Percentiles rank a stretch among this genome's conserved stretches.
Evolutionary conservation across 2,329 filamentous ascomycete genomes (phyloP).

Genomic region (Pseudogymnoascus sp.): DNA sequence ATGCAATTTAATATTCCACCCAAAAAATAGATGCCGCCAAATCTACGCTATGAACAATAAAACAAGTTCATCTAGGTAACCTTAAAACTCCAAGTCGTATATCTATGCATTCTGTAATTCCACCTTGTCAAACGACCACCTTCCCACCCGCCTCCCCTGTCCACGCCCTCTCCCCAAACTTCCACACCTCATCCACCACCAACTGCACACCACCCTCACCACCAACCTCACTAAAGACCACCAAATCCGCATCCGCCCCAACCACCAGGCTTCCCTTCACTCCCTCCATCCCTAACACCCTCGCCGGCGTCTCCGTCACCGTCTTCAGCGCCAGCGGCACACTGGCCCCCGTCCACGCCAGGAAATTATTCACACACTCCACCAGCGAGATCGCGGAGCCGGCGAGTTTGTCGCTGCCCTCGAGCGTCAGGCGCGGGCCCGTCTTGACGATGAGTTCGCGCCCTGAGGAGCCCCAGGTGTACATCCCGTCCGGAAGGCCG

Average conservation of each 20-base stretch:
- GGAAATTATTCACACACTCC: slow-evolving; percentile 75
- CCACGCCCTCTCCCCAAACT: slow-evolving; percentile 56
- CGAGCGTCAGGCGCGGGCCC: slow-evolving; percentile 63
- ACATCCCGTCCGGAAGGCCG: slow-evolving; percentile 74
- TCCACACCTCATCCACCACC: slow-evolving; percentile 70
- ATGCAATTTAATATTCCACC: background rate
- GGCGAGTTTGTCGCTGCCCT: slow-evolving; percentile 72
- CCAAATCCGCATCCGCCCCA: slow-evolving; percentile 61
- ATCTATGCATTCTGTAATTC: background rate
- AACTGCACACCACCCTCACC: slow-evolving; percentile 41
- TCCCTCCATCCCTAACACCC: slow-evolving; percentile 61
- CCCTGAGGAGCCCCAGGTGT: slow-evolving; percentile 67
- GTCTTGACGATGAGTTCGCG: slow-evolving; percentile 59
- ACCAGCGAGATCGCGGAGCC: slow-evolving; percentile 68
- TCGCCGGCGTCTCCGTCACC: slow-evolving; percentile 69
- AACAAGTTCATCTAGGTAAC: background rate
- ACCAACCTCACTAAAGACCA: slow-evolving; percentile 53
- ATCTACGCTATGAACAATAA: background rate
- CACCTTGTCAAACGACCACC: background rate
- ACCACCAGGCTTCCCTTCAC: slow-evolving; percentile 58
- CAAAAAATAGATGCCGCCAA: background rate
- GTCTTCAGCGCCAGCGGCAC: slow-evolving; percentile 62
- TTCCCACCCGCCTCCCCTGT: background rate
- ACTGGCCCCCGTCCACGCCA: slow-evolving; percentile 61
- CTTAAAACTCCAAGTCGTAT: background rate